phyloP scores from a whole-genome alignment of 495 filamentous ascomycete genomes.

The Neurospora africana region DNA sequence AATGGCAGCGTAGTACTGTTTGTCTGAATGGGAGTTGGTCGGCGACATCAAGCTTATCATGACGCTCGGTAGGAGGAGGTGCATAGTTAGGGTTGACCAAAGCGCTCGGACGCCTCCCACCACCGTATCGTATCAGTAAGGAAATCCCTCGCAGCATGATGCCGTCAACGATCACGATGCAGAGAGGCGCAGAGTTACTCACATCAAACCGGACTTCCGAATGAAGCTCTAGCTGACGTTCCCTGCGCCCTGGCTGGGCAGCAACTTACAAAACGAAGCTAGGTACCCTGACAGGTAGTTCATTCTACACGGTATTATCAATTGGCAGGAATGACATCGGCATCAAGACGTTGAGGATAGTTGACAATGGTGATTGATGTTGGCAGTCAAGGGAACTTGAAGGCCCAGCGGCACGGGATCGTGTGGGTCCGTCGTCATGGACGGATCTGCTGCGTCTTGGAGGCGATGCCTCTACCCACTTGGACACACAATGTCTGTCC shows the following conservation, averaged over 20 bases:
- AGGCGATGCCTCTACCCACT: neutral
- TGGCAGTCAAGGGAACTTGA: neutral
- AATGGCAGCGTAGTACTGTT: neutral
- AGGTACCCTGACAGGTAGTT: neutral
- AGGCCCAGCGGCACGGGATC: neutral
- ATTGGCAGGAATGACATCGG: neutral
- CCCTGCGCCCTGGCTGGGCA: neutral
- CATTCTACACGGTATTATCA: neutral
- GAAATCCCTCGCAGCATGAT: neutral
- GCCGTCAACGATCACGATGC: neutral
- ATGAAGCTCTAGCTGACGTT: neutral
- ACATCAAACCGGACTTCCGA: neutral
- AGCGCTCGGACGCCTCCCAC: neutral
- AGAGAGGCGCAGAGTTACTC: neutral
- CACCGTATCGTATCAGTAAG: neutral
- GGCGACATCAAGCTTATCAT: neutral
- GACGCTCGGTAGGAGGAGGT: neutral
- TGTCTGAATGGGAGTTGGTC: neutral
- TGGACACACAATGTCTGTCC: neutral
- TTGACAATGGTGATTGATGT: neutral
- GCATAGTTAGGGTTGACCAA: neutral
- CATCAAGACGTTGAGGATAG: neutral
- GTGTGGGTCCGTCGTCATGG: neutral
- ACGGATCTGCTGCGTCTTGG: neutral
- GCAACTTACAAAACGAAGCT: neutral